Conservation (phyloP, 352 stramenopile genomes). For the Phytophthora hybrid region DNA sequence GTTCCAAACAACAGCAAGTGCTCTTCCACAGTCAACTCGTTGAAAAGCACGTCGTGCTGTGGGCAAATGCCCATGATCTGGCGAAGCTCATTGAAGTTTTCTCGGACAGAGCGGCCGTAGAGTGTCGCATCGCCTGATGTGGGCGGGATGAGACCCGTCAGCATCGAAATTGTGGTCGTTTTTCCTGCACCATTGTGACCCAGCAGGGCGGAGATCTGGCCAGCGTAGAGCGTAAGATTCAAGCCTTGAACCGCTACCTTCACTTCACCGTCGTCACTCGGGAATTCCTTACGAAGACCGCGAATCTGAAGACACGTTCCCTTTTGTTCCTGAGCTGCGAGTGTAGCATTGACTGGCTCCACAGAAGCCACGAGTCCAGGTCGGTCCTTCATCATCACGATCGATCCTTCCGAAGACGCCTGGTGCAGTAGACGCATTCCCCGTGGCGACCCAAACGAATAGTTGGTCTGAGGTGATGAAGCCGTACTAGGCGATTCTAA, state of each 20-base stretch:
- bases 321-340: constrained; percentile 51
- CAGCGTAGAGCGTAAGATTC: constrained; percentile 91
- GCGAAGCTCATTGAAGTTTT: constrained; percentile 90
- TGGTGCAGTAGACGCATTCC: constrained; percentile 38
- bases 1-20: constrained; percentile 94
- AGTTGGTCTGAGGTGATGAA: constrained; percentile 37
- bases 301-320: constrained; percentile 60
- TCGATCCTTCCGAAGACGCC: constrained; percentile 41
- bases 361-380: constrained; percentile 33
- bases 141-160: constrained; percentile 90
- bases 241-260: constrained; percentile 89
- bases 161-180: constrained; percentile 93
- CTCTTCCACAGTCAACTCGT: constrained; percentile 95
- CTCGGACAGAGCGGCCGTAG: constrained; percentile 70
- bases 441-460: constrained; percentile 24
- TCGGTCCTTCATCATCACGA: constrained; percentile 42
- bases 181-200: constrained; percentile 91
- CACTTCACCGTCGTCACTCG: constrained; percentile 54
- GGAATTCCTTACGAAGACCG: constrained; percentile 68
- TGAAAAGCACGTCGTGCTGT: constrained; percentile 97
- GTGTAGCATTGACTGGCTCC: constrained; percentile 53
- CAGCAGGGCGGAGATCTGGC: constrained; percentile 93
- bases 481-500: constrained; percentile 33
- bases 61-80: constrained; percentile 96
- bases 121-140: constrained; percentile 75